phyloP scores from a whole-genome alignment of 345 rosid genomes.

The Salix exigua region DNA sequence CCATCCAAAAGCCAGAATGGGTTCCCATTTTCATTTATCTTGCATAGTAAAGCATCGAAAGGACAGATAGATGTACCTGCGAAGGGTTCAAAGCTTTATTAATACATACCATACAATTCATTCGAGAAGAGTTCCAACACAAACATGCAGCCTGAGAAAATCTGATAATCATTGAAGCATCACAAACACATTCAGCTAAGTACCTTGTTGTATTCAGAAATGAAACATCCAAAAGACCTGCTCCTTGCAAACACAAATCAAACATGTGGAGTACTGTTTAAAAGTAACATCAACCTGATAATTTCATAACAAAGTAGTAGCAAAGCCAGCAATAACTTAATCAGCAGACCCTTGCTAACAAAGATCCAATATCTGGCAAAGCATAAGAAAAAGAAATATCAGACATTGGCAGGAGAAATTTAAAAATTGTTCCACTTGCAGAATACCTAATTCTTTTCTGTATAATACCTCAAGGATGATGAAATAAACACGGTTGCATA shows the following conservation, averaged over 20 bases:
- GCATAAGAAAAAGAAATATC: neutral
- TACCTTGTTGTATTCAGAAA: neutral
- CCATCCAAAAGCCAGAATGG: conserved; percentile 32
- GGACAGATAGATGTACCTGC: conserved; percentile 27
- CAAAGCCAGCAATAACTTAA: neutral
- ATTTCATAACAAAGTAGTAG: neutral
- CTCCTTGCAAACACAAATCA: neutral
- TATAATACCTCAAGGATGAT: neutral
- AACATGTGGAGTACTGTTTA: neutral
- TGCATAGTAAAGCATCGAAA: conserved; percentile 12
- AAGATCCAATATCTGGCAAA: neutral
- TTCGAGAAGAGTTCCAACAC: neutral
- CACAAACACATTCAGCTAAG: neutral
- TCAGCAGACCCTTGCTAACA: neutral
- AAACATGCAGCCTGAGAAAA: conserved; percentile 14
- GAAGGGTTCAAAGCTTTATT: conserved; percentile 26
- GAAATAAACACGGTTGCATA: neutral
- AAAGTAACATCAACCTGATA: neutral
- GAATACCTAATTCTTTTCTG: neutral
- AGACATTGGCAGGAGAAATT: neutral
- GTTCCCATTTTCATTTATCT: conserved; percentile 26
- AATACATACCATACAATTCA: conserved; percentile 4
- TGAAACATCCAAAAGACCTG: neutral
- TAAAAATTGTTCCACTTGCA: neutral
- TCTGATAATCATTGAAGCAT: neutral